These are phyloP conservation scores for Pyronema domesticum DNA, from an alignment of 495 filamentous ascomycete species.

Conservation along the genomic window DNA sequence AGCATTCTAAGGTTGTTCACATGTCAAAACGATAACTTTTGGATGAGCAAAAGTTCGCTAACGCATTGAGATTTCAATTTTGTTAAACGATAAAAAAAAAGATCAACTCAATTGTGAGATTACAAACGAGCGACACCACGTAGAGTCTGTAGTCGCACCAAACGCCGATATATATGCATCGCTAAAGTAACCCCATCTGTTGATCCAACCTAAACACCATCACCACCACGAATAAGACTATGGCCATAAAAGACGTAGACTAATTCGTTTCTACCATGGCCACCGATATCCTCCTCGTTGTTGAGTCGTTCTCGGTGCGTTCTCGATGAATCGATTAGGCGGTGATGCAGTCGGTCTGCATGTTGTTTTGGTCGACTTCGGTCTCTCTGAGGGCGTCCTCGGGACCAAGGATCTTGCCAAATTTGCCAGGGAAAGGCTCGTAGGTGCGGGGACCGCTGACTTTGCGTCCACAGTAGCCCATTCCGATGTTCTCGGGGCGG, in stretches of 20 bases:
- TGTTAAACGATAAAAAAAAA: too few relatives aligned
- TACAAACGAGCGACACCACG: too few relatives aligned
- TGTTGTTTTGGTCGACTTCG: neutral
- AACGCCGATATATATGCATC: too few relatives aligned
- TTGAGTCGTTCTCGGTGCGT: neutral
- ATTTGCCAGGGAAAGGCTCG: neutral
- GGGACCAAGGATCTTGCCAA: neutral
- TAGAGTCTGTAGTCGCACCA: too few relatives aligned
- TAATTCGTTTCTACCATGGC: neutral
- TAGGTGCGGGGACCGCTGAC: neutral
- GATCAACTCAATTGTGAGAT: too few relatives aligned
- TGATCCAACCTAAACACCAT: neutral
- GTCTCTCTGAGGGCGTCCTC: neutral
- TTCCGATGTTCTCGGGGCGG: conserved; percentile 5
- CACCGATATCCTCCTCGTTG: neutral
- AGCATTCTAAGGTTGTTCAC: too few relatives aligned
- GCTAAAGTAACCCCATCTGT: neutral
- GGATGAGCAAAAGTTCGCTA: too few relatives aligned
- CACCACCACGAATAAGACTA: neutral
- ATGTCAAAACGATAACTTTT: too few relatives aligned
- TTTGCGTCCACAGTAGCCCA: conserved; percentile 3
- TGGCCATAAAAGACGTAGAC: neutral
- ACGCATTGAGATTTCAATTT: too few relatives aligned
- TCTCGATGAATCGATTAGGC: neutral
- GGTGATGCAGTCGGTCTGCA: neutral